phyloP scores from a whole-genome alignment of 2,329 filamentous ascomycete species.

The Leptoxyphium fumago region DNA sequence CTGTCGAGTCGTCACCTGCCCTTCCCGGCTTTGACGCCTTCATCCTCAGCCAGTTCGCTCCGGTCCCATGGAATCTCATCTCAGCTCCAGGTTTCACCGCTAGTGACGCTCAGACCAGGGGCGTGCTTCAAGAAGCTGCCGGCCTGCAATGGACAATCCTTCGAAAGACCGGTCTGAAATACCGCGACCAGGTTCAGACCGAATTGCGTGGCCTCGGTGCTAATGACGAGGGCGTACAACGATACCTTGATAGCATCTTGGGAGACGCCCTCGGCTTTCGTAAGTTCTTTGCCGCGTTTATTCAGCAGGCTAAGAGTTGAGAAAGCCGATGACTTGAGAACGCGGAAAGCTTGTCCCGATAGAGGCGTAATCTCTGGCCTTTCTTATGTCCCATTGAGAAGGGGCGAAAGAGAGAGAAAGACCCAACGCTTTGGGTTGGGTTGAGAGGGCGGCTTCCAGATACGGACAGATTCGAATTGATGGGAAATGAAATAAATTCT shows the following conservation, averaged over 20 bases:
- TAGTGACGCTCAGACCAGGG: conserved; percentile 74
- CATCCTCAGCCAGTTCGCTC: conserved; percentile 77
- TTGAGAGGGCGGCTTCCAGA: too few species aligned
- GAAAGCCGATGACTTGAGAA: background rate
- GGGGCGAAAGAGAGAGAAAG: too few species aligned
- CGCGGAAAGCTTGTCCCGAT: too few species aligned
- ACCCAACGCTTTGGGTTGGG: too few species aligned
- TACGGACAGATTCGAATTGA: too few species aligned
- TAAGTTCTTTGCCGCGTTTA: conserved; percentile 30
- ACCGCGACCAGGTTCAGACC: conserved; percentile 52
- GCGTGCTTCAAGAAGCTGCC: conserved; percentile 78
- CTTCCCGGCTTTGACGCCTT: conserved; percentile 85
- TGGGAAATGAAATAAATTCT: too few species aligned
- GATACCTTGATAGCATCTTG: conserved; percentile 45
- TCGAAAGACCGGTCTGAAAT: conserved; percentile 71
- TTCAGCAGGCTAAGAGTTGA: conserved; percentile 18
- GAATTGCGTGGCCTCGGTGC: conserved; percentile 53
- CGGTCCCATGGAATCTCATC: conserved; percentile 79
- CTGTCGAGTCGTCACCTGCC: conserved; percentile 35
- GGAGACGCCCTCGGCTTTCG: conserved; percentile 29
- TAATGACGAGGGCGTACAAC: conserved; percentile 47
- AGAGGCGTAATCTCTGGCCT: too few species aligned
- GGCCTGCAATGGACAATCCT: conserved; percentile 80
- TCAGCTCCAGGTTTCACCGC: conserved; percentile 66
- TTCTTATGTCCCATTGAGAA: too few species aligned